Evolutionary conservation across 139 green algal species (phyloP).

Genomic region (Micractinium conductrix): DNA sequence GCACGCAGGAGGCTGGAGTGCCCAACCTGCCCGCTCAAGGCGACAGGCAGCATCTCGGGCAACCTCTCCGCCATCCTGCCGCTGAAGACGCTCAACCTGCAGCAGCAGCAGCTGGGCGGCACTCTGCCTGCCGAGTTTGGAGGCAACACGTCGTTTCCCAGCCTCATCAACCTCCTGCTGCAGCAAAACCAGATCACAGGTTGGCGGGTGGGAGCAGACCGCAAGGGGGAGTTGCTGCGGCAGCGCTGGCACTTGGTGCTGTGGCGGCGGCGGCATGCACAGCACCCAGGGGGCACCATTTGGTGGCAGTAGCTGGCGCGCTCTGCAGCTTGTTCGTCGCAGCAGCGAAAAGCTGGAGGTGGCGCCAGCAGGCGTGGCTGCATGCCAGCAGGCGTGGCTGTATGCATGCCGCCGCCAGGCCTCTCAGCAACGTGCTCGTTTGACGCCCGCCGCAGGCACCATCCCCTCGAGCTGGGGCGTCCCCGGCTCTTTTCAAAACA

Average conservation of each 20-base stretch:
- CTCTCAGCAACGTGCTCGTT: not conserved
- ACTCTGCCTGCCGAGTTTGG: constrained; percentile 8
- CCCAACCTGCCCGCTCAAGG: constrained; percentile 9
- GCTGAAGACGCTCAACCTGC: constrained; percentile 25
- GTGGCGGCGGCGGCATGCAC: no score
- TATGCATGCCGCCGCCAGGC: not conserved
- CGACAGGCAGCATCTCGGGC: not conserved
- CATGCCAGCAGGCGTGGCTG: not conserved
- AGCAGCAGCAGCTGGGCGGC: constrained; percentile 28
- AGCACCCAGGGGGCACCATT: no score
- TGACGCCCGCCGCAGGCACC: not conserved
- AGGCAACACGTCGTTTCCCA: not conserved
- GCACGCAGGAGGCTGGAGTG: constrained; percentile 13
- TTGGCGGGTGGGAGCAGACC: no score
- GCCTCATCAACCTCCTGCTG: constrained; percentile 25
- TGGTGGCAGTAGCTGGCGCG: no score
- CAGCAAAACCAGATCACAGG: constrained; percentile 20
- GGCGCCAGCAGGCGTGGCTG: not conserved
- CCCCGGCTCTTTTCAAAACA: not conserved
- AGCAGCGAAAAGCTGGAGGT: no score
- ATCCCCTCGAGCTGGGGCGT: not conserved
- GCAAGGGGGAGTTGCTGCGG: no score
- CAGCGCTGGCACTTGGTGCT: no score
- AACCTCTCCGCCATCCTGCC: not conserved
- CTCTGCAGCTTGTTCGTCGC: no score